Base-by-base conservation (phyloP, 805 yeast genomes). In the Barnettozyma siamensis region DNA sequence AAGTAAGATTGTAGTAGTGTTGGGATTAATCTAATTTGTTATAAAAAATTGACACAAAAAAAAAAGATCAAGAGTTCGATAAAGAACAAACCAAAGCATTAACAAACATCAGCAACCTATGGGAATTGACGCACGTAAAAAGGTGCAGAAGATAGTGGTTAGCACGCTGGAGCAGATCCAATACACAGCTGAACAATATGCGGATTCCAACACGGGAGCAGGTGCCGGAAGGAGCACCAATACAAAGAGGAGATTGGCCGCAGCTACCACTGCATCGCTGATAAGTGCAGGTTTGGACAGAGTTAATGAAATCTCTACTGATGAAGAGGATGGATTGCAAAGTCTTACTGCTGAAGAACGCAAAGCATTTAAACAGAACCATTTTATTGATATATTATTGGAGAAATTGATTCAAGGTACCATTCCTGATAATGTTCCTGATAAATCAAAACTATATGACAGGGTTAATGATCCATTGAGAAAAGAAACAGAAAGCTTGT, bases 351-450 rank as follows among this genome's bases (percentile, higher is more conserved):
- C n/a, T 3, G 35, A 43, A 26, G 48, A 19, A 44, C 47, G 35
- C 37, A 50, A 35, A 41, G 20, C 37, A 40, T 46, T 33, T 24
- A 45, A 33, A 45, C 54, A 42, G 35, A 64, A 62, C 16, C 84
- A 78, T 51, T 81, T 81, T 53, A 63, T 76, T 42, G 88, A 81
- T 54, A 62, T 68, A 24, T 62, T 81, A 37, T 61, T 81, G 42
- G 83, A 77, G 47, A 70, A 68, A 48, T 51, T 80, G 37, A 54
- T 80, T 12, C 59, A 67, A n/a, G 70, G 70, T 45, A 64, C 78
- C 2, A 57, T 78, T 15, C 75, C 76, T 4, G 67, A 62, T n/a
- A 69, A 66, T 20, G 49, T 72, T 4, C 73, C 76, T 7, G 82
- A 73, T 29, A 65, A 70, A 35, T 70, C 64, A 39, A 59, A 62